Evolutionary conservation across 495 filamentous ascomycete species (phyloP).

Genomic region (Aspergillus bertholletiae): DNA sequence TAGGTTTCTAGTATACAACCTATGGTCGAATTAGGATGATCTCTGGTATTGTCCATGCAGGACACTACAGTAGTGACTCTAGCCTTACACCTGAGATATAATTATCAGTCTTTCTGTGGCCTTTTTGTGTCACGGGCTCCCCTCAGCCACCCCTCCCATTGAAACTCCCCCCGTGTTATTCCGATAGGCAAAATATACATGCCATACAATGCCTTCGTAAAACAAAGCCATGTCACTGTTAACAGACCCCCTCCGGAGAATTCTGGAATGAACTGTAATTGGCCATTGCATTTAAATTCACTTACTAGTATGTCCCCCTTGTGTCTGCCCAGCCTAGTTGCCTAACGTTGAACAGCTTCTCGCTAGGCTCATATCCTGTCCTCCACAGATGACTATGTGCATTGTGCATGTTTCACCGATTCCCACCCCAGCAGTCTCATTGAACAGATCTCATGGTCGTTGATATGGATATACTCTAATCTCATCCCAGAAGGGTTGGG

Average conservation of each 20-base stretch:
- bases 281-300: not conserved
- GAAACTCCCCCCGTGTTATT: not conserved
- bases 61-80: not conserved
- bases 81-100: not conserved
- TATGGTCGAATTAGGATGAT: not conserved
- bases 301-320: too few species aligned
- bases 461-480: too few species aligned
- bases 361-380: too few species aligned
- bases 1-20: too few species aligned
- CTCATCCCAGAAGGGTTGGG: too few species aligned
- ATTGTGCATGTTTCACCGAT: not conserved
- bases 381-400: not conserved
- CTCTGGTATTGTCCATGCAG: not conserved
- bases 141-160: not conserved
- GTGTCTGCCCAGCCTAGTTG: too few species aligned
- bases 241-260: not conserved
- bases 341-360: too few species aligned
- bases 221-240: not conserved
- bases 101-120: not conserved
- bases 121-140: not conserved
- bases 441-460: too few species aligned
- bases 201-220: not conserved
- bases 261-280: not conserved
- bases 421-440: too few species aligned
- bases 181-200: not conserved